Conservation (phyloP, 192 early-diverging fungal genomes). For the Cetraspora pellucida region DNA sequence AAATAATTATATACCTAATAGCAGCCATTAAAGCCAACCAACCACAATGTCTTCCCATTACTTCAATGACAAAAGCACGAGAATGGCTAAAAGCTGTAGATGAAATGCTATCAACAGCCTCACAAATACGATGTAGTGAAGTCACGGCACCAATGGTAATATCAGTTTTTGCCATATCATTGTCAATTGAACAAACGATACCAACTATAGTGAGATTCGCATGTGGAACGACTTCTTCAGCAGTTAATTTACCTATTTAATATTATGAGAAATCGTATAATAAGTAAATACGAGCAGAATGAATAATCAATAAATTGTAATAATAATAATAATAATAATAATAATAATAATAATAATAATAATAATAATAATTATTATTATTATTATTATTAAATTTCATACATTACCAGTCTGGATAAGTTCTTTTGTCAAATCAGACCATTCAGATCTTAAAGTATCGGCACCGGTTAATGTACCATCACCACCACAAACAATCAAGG, state of each 20-base stretch:
- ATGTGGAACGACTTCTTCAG: slow-evolving; percentile 61
- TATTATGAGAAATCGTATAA: neutral
- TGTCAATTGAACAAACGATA: slow-evolving; percentile 96
- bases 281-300: neutral
- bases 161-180: slow-evolving; percentile 87
- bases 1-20: slow-evolving; percentile 47
- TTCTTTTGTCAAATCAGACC: slow-evolving; percentile 80
- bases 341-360: no score
- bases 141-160: slow-evolving; percentile 97
- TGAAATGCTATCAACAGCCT: slow-evolving; percentile 88
- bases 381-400: neutral
- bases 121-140: slow-evolving; percentile 93
- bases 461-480: slow-evolving; percentile 98
- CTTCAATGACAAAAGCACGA: slow-evolving; percentile 96
- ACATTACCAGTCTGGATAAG: slow-evolving; percentile 58
- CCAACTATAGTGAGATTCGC: slow-evolving; percentile 90
- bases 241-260: slow-evolving; percentile 46
- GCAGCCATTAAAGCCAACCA: slow-evolving; percentile 91
- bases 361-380: no score
- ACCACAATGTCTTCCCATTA: slow-evolving; percentile 98
- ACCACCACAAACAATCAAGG: slow-evolving; percentile 93
- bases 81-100: slow-evolving; percentile 93
- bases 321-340: no score
- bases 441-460: slow-evolving; percentile 87
- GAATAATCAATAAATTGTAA: no score